A percentile compares a stretch with the other conserved stretches of the same genome.
phyloP scores from a whole-genome alignment of 768 basidiomycete genomes.

The Harrya chromipes region DNA sequence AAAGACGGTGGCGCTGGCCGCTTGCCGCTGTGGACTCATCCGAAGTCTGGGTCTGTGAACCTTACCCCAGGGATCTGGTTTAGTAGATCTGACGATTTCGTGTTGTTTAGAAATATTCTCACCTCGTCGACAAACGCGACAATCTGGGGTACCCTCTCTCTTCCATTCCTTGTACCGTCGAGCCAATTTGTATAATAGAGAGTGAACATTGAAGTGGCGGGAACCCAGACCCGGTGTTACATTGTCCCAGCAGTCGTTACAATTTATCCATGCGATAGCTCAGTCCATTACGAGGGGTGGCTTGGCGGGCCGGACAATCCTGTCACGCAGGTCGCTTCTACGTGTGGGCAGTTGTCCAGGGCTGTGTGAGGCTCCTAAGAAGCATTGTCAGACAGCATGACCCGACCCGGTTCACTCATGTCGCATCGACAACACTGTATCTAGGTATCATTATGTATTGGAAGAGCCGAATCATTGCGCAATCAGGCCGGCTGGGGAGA shows the following conservation, averaged over 20 bases:
- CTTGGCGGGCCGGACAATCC: constrained; percentile 18
- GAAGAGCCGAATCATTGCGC: neutral
- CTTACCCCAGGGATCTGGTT: constrained; percentile 11
- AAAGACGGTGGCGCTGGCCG: constrained; percentile 10
- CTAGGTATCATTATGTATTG: constrained; percentile 14
- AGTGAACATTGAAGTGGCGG: neutral
- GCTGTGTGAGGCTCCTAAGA: neutral
- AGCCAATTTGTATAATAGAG: constrained; percentile 5
- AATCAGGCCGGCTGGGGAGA: too few relatives aligned
- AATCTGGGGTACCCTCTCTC: constrained; percentile 16
- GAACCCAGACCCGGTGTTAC: neutral
- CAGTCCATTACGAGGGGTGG: constrained; percentile 20
- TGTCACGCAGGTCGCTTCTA: constrained; percentile 14
- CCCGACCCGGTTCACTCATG: constrained; percentile 6
- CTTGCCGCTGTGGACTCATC: constrained; percentile 6
- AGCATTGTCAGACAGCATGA: neutral
- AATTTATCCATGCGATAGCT: constrained; percentile 17
- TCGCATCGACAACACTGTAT: neutral
- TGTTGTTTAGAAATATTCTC: neutral
- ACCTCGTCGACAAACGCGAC: constrained; percentile 1
- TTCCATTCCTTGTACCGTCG: constrained; percentile 18
- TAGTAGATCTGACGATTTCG: constrained; percentile 19
- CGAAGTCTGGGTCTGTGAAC: constrained; percentile 16
- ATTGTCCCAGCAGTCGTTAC: neutral
- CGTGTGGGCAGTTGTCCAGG: constrained; percentile 16